Evolutionary conservation across 73 alveolate genomes (phyloP), one percentile per base, ranked within the genome.

Genomic region (Paramecium tetraurelia): DNA sequence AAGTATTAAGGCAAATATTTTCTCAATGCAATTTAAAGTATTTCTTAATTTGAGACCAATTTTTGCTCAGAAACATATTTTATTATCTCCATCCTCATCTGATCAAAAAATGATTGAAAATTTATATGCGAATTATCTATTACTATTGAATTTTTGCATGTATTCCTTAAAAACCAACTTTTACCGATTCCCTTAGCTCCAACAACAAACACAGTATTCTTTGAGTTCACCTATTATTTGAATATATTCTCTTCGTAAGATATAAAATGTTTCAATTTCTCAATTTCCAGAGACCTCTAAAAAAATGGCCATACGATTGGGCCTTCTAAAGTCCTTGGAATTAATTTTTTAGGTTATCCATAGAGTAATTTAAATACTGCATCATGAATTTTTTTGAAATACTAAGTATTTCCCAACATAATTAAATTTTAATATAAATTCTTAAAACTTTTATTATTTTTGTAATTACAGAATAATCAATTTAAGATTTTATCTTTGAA

Each of bases 81-180:
- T n/a, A 80, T 41, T 20, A 80, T 41, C 4, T 21, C 29, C 2
- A 12, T 24, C 53, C 24, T 80, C 50, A 80, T 31, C 18, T 80
- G 7, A 4, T 44, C 27, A 6, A 80, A 31, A 80, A 80, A 80
- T 20, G 46, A 22, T 10, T 80, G 12, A 24, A 44, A 80, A 46
- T 40, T 48, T 31, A 44, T 44, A 48, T 80, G 75, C 16, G 48
- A 1, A 35, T 80, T 80, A 80, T 80, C 90, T 38, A 80, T 44
- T 3, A 44, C 24, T 10, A 80, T 20, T 21, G 70, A 20, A 44
- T 80, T 41, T 44, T 80, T 80, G 44, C 90, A 80, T 3, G 27
- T 14, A 80, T 46, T 80, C 24, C 57, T 80, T 24, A 80, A 24
- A 80, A 80, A 80, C 90, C 90, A 80, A 24, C 63, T 31, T 44